A percentile compares a stretch with the other conserved stretches of the same genome.
phyloP scores from a whole-genome alignment of 306 rosid species.

The Acmispon strigosus region DNA sequence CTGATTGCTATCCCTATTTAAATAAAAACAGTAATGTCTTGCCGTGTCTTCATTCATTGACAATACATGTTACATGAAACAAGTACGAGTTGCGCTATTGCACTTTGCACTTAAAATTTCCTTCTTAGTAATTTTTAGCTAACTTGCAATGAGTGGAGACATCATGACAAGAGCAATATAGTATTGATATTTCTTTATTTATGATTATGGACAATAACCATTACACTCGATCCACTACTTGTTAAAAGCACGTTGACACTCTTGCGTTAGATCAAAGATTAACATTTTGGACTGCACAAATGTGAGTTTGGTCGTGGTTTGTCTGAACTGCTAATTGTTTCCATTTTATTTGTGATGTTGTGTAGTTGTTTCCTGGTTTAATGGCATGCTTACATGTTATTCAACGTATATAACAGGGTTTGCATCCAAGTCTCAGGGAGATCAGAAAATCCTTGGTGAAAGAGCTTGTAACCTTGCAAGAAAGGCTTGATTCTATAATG shows the following conservation, averaged over 20 bases:
- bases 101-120: not conserved
- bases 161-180: not conserved
- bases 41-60: not conserved
- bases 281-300: not conserved
- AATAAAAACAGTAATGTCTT: not conserved
- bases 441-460: conserved; percentile 73
- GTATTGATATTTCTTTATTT: not conserved
- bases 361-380: not conserved
- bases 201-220: not conserved
- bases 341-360: not conserved
- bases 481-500: conserved; percentile 50
- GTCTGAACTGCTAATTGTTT: not conserved
- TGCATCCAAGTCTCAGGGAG: conserved; percentile 61
- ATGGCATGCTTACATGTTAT: not conserved
- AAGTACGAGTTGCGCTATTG: not conserved
- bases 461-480: conserved; percentile 69
- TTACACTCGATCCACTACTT: not conserved
- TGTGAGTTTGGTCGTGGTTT: not conserved
- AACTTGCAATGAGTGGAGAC: not conserved
- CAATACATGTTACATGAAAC: not conserved
- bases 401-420: conserved; percentile 39
- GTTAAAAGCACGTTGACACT: not conserved
- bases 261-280: not conserved
- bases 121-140: not conserved
- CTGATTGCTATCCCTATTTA: not conserved